Evolutionary conservation across 371 early-diverging fungal genomes (phyloP), one percentile per base, ranked within the genome.

Genomic region (Ordospora pajunii): DNA sequence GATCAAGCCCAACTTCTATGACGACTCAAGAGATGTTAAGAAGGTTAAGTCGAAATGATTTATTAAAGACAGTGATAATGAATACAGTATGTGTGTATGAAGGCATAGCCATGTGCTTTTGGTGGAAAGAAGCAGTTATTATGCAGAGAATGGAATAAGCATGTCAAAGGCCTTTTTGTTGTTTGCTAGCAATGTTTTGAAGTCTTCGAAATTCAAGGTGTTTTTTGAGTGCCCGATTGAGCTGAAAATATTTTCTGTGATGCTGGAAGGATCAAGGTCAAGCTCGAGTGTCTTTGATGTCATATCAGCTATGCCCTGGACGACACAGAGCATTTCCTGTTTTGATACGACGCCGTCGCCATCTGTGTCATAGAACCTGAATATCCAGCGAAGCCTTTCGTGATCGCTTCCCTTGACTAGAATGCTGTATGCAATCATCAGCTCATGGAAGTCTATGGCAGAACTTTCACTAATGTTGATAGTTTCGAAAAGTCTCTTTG

Each of bases 281-380:
- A 70, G 14, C 45, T 78, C 77, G 23, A 82, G 48, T 9, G 75
- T 73, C 14, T 49, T 44, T 1, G 65, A 37, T 14, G 64, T 54
- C 82, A 82, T 78, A 25, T 77, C 82, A 44, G 48, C 12, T 9
- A 82, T 25, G 27, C 27, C 27, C 43, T 82, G 50, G 43, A 70
- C 65, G 12, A 70, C 74, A 21, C 27, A 54, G 1, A 48, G 49
- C 52, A 80, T 76, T 22, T 83, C 81, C 14, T 72, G 42, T 37
- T 76, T 78, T 6, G 70, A 63, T 14, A 83, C 71, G 3, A 80
- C 51, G 0, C 83, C 83, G 45, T 83, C 81, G 21, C 67, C 73
- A 62, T 83, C 81, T 22, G 32, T 65, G 64, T 83, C 83, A 76
- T 83, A 83, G 43, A 83, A 80, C 58, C 83, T 70, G 62, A 78